Conservation (phyloP, 805 yeast genomes). For the Maudiozyma bulderi region DNA sequence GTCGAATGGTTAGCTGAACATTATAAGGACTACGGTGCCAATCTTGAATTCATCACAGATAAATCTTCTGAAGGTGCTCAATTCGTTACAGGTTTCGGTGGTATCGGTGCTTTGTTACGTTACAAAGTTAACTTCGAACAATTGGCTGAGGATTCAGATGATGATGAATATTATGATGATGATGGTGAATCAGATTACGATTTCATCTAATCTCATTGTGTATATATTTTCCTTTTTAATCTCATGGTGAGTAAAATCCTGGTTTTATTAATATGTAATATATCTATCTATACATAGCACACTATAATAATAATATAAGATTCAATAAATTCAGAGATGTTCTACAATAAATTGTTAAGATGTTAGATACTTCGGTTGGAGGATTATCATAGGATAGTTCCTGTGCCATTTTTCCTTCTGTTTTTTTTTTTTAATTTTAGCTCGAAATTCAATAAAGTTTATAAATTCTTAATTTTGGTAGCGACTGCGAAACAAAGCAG, state of each 20-base stretch:
- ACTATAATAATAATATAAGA: too few relatives aligned
- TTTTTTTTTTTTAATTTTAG: too few relatives aligned
- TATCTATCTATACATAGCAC: too few relatives aligned
- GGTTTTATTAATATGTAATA: too few relatives aligned
- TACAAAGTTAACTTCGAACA: conserved; percentile 96
- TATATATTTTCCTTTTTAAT: too few relatives aligned
- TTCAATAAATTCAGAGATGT: too few relatives aligned
- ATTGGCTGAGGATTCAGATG: conserved; percentile 67
- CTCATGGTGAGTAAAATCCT: not conserved
- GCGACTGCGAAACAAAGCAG: too few relatives aligned
- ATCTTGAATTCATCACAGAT: conserved; percentile 92
- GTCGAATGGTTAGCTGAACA: conserved; percentile 98
- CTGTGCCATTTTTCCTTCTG: not conserved
- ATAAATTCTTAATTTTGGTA: not conserved
- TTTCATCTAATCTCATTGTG: conserved; percentile 19
- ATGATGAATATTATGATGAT: conserved; percentile 80
- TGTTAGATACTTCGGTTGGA: not conserved
- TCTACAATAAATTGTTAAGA: too few relatives aligned
- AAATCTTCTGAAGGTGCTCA: conserved; percentile 98
- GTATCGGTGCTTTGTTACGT: conserved; percentile 93
- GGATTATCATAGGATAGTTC: not conserved
- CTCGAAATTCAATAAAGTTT: not conserved
- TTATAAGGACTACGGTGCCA: conserved; percentile 89
- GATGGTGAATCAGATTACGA: conserved; percentile 33
- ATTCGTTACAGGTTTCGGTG: conserved; percentile 97